phyloP scores from a whole-genome alignment of 345 rosid species.

The Mallotus nudiflorus region DNA sequence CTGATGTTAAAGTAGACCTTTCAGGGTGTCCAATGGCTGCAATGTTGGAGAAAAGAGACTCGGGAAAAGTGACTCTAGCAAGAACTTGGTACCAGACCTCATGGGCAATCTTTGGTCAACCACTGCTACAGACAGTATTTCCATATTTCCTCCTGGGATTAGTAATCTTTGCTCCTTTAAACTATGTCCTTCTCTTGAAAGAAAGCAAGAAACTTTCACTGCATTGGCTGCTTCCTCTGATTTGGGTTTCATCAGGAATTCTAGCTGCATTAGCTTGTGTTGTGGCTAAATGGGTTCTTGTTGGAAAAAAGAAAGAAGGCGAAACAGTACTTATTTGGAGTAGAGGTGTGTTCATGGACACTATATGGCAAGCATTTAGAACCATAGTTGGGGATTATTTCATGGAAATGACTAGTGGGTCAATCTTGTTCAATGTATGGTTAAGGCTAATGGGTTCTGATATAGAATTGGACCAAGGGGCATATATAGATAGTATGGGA shows the following conservation, averaged over 20 bases:
- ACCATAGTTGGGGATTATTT: constrained; percentile 57
- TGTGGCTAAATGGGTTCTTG: constrained; percentile 52
- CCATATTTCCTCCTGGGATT: constrained; percentile 55
- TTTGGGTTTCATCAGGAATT: constrained; percentile 53
- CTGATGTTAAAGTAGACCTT: constrained; percentile 63
- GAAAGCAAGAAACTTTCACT: constrained; percentile 30
- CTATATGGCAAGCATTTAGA: constrained; percentile 59
- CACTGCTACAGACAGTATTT: constrained; percentile 51
- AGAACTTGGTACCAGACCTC: constrained; percentile 50
- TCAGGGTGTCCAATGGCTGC: constrained; percentile 70
- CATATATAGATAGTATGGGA: constrained; percentile 59
- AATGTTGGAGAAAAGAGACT: constrained; percentile 27
- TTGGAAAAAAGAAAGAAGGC: constrained; percentile 58
- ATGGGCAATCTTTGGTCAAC: constrained; percentile 56
- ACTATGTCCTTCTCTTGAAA: constrained; percentile 31
- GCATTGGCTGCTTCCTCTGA: constrained; percentile 49
- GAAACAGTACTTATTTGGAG: constrained; percentile 54
- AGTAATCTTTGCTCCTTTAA: constrained; percentile 40
- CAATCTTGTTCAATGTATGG: constrained; percentile 41
- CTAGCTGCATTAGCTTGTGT: constrained; percentile 44
- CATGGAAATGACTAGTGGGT: constrained; percentile 56
- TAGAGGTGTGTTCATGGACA: constrained; percentile 51
- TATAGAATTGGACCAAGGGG: constrained; percentile 42
- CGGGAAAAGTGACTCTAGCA: constrained; percentile 40
- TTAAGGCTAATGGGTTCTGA: constrained; percentile 62